Evolutionary conservation across 768 basidiomycete genomes (phyloP), one percentile per base, ranked within the genome.

Genomic region (Jaapia argillacea): DNA sequence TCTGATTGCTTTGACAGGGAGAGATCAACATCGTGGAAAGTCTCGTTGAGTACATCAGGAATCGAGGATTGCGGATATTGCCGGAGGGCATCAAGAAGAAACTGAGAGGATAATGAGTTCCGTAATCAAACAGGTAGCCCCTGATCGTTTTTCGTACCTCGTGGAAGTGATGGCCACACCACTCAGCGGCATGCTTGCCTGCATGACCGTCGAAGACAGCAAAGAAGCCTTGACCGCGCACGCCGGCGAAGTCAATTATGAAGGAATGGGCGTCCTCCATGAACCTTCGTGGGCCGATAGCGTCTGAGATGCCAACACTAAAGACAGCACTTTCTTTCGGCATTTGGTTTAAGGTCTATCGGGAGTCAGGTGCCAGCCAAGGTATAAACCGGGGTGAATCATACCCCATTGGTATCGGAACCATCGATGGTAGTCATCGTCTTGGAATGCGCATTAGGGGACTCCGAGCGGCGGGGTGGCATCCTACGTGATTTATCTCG

Each of bases 251-350:
- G 59, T 98, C 93, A 48, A 93, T 85, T 46, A 98, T 81, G 56
- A 97, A 96, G 20, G 91, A 90, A 60, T 98, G 92, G 5, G 90
- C 79, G 59, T 98, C 96, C 63, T 98, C 96, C 96, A 98, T 98
- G 40, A 85, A 88, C 50, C 94, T 71, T 48, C 96, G 71, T 43
- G 84, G 74, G 38, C 92, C 89, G 62, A 82, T 91, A 65, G 96
- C 90, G 53, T 94, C 91, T 26, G 81, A 68, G 6, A 84, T 75
- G 21, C 69, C 70, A 41, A 72, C 69, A 52, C 66, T 68, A 52
- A 72, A 68, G 39, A 51, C 66, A 2, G 71, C 59, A 51, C 81
- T 78, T 45, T 78, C 70, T 41, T 69, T 61, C 14, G 87, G 81
- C 58, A 89, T 85, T 45, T 85, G 71, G 60, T 88, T 88, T 46